These are phyloP conservation scores for Vachellia collinsii DNA, from an alignment of 306 rosid species.

Conservation along the genomic window DNA sequence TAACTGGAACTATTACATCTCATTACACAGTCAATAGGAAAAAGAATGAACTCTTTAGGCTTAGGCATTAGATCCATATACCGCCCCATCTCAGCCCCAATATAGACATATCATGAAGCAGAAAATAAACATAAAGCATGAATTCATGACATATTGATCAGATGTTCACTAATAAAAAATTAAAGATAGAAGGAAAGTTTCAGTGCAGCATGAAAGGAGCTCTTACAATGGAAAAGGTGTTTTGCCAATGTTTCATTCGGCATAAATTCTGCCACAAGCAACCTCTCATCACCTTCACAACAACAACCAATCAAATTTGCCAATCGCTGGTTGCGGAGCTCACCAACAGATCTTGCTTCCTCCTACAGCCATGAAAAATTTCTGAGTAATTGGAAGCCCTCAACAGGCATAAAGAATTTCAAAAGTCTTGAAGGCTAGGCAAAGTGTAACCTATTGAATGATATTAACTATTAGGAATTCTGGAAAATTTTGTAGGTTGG, in stretches of 20 bases:
- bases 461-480: not conserved
- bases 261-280: conserved; percentile 41
- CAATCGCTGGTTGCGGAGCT: conserved; percentile 56
- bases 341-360: conserved; percentile 25
- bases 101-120: not conserved
- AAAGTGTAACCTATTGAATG: not conserved
- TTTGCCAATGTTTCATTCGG: conserved; percentile 56
- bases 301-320: conserved; percentile 60
- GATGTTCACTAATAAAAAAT: not conserved
- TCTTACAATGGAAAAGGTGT: conserved; percentile 50
- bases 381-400: not conserved
- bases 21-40: not conserved
- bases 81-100: conserved; percentile 4
- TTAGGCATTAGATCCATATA: conserved; percentile 16
- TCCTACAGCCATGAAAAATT: not conserved
- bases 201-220: not conserved
- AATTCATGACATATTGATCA: not conserved
- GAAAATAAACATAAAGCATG: not conserved
- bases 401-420: not conserved
- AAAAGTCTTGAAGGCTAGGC: not conserved
- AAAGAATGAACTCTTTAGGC: not conserved
- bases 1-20: not conserved
- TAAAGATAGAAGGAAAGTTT: not conserved
- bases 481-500: not conserved
- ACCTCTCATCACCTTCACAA: conserved; percentile 58